Evolutionary conservation across 768 basidiomycete genomes (phyloP).

Genomic region (Baorangia bicolor): DNA sequence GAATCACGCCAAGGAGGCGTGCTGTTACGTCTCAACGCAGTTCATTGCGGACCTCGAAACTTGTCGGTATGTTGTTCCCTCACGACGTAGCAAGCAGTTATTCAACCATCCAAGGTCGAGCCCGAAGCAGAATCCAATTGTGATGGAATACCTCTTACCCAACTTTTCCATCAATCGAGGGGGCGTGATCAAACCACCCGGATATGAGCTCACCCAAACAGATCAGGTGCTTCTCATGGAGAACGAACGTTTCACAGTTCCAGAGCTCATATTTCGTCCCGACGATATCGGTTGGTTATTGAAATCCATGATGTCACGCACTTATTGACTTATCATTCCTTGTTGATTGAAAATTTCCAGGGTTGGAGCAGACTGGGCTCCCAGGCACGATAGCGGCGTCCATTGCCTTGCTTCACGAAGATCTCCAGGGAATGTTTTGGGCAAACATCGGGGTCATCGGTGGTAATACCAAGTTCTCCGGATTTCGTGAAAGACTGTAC

Average conservation of each 20-base stretch:
- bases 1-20: slow-evolving; percentile 88
- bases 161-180: slow-evolving; percentile 71
- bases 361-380: slow-evolving; percentile 79
- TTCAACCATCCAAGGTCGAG: slow-evolving; percentile 42
- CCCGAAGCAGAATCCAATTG: slow-evolving; percentile 62
- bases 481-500: slow-evolving; percentile 76
- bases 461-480: slow-evolving; percentile 73
- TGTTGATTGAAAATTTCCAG: slow-evolving; percentile 35
- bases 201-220: slow-evolving; percentile 52
- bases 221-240: slow-evolving; percentile 81
- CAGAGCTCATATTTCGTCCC: slow-evolving; percentile 90
- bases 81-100: slow-evolving; percentile 15
- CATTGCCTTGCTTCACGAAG: slow-evolving; percentile 72
- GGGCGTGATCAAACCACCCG: slow-evolving; percentile 53
- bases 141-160: slow-evolving; percentile 89
- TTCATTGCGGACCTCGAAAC: slow-evolving; percentile 73
- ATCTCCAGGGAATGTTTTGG: slow-evolving; percentile 94
- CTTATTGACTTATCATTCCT: slow-evolving; percentile 7
- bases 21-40: slow-evolving; percentile 79
- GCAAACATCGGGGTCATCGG: slow-evolving; percentile 89
- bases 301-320: slow-evolving; percentile 8
- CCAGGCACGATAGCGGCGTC: slow-evolving; percentile 72
- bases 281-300: slow-evolving; percentile 75
- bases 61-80: slow-evolving; percentile 61
- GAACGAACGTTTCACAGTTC: slow-evolving; percentile 89